These are phyloP conservation scores for Penicillium daleae DNA, from an alignment of 495 filamentous ascomycete genomes.

Conservation along the genomic window DNA sequence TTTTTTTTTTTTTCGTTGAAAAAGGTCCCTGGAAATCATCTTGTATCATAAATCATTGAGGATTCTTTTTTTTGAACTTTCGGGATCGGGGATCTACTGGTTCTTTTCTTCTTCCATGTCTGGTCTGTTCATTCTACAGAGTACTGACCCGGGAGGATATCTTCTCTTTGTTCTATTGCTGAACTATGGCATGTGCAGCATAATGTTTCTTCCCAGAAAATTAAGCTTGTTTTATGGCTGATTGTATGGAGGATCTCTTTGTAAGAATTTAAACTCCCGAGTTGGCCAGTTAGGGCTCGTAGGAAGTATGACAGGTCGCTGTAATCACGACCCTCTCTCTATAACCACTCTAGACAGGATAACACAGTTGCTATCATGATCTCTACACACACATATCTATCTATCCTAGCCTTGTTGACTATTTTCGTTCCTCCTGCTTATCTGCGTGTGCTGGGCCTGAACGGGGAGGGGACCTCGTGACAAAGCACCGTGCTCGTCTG, in stretches of 20 bases:
- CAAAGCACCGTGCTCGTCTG: conserved; percentile 9
- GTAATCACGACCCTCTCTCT: no score
- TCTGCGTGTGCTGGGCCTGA: neutral
- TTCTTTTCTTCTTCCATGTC: neutral
- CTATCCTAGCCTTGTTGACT: no score
- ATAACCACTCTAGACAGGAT: no score
- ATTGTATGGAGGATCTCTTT: no score
- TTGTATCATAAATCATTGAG: conserved; percentile 20
- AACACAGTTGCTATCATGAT: no score
- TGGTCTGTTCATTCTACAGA: neutral
- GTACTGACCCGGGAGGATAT: neutral
- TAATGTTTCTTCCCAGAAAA: neutral
- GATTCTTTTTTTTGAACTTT: neutral
- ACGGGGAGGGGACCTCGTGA: conserved; percentile 10
- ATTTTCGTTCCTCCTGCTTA: neutral
- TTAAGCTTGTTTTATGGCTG: neutral
- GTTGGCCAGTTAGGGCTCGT: neutral
- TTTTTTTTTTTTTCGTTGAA: no score
- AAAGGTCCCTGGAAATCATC: conserved; percentile 15
- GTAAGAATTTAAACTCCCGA: neutral
- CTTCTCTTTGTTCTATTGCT: neutral
- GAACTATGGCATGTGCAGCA: neutral
- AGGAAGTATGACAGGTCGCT: neutral
- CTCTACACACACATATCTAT: no score
- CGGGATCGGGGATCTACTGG: conserved; percentile 4